phyloP scores from a whole-genome alignment of 495 filamentous ascomycete genomes.

The Podospora pseudopauciseta region DNA sequence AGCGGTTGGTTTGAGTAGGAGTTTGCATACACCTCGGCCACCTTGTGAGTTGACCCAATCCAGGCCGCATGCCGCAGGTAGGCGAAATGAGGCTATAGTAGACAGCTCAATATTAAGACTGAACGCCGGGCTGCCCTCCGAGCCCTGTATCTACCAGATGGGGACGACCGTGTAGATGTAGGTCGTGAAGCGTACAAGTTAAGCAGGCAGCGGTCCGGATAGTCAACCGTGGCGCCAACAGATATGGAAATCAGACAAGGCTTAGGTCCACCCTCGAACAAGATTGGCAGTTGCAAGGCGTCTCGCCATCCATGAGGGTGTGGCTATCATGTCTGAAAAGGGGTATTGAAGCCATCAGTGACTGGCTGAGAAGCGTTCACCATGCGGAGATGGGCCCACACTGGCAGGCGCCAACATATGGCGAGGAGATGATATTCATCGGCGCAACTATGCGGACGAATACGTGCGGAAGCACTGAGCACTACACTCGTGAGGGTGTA shows the following conservation, averaged over 20 bases:
- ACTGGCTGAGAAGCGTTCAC: not conserved
- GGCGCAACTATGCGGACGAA: not conserved
- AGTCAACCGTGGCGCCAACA: not conserved
- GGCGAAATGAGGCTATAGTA: constrained; percentile 26
- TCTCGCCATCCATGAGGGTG: not conserved
- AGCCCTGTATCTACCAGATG: not conserved
- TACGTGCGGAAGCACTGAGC: not conserved
- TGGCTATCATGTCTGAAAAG: not conserved
- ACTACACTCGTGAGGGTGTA: not conserved
- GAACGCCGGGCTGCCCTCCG: not conserved
- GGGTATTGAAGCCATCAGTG: not conserved
- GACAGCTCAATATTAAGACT: not conserved
- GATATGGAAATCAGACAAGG: not conserved
- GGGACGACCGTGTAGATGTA: not conserved
- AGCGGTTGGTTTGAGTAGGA: not conserved
- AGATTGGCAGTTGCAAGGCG: not conserved
- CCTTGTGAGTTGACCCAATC: not conserved
- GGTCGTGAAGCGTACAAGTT: not conserved
- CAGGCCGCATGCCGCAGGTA: not conserved
- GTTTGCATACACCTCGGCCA: constrained; percentile 1
- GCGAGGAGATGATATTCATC: not conserved
- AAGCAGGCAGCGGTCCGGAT: not conserved
- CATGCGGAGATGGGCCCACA: not conserved
- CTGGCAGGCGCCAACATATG: not conserved
- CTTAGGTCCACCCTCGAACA: not conserved